Evolutionary conservation across 768 basidiomycete genomes (phyloP).

Genomic region (Boletus coccyginus): DNA sequence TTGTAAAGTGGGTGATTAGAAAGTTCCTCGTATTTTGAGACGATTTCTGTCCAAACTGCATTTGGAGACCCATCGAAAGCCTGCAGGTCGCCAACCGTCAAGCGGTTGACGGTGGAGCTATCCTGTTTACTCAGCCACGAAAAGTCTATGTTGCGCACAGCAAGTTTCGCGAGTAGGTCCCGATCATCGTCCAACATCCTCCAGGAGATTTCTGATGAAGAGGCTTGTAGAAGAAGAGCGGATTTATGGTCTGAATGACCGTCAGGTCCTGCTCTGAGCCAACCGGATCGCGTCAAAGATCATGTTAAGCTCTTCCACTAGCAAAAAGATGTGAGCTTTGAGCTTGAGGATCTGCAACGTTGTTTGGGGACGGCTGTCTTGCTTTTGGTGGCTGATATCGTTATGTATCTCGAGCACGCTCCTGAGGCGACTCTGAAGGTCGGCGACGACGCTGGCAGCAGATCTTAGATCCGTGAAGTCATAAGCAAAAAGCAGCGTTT

Average conservation of each 20-base stretch:
- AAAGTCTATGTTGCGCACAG: constrained; percentile 75
- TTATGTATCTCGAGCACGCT: constrained; percentile 53
- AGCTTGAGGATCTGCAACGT: constrained; percentile 62
- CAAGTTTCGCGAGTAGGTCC: constrained; percentile 80
- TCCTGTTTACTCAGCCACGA: constrained; percentile 86
- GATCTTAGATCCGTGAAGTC: constrained; percentile 79
- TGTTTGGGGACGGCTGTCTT: constrained; percentile 34
- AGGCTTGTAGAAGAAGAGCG: constrained; percentile 75
- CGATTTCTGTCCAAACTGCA: constrained; percentile 85
- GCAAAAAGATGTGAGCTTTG: constrained; percentile 66
- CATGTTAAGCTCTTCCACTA: constrained; percentile 76
- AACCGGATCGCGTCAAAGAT: constrained; percentile 85
- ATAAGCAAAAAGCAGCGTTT: constrained; percentile 81
- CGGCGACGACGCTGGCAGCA: constrained; percentile 66
- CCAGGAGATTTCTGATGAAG: constrained; percentile 88
- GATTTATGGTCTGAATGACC: constrained; percentile 71
- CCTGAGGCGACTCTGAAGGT: constrained; percentile 72
- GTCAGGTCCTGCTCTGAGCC: constrained; percentile 72
- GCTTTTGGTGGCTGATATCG: constrained; percentile 37
- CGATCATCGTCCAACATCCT: constrained; percentile 75
- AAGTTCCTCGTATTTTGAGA: constrained; percentile 73
- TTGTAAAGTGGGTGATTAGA: constrained; percentile 68
- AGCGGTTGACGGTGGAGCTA: constrained; percentile 76
- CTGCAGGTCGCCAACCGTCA: constrained; percentile 72
- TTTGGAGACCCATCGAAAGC: constrained; percentile 84